Evolutionary conservation across 1,284 basidiomycete species (phyloP).

Genomic region (Ceratobasidium sp.): DNA sequence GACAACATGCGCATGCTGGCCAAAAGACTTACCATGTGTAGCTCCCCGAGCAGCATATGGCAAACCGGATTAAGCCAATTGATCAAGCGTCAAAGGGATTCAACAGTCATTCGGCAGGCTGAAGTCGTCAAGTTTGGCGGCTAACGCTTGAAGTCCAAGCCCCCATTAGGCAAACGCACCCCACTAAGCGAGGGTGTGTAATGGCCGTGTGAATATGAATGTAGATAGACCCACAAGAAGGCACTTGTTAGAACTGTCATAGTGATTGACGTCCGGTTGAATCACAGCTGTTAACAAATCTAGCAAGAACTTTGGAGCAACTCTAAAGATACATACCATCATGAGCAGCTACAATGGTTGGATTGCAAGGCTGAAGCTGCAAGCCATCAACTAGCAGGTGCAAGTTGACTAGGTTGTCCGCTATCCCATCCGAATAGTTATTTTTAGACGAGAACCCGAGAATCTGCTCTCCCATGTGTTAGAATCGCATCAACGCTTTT

Average conservation of each 20-base stretch:
- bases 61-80: not conserved
- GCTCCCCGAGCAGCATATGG: too few relatives aligned
- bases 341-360: constrained; percentile 37
- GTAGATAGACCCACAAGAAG: not conserved
- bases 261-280: constrained; percentile 41
- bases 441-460: constrained; percentile 29
- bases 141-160: constrained; percentile 16
- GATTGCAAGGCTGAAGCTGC: constrained; percentile 41
- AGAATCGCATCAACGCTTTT: too few relatives aligned
- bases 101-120: constrained; percentile 32
- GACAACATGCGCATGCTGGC: not conserved
- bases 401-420: not conserved
- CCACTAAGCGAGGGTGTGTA: not conserved
- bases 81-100: not conserved
- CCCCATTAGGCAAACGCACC: constrained; percentile 37
- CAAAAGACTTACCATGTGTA: not conserved
- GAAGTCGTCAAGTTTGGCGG: constrained; percentile 21
- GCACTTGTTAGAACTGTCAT: constrained; percentile 41
- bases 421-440: not conserved
- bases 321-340: constrained; percentile 16
- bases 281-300: constrained; percentile 27
- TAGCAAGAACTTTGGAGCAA: too few relatives aligned
- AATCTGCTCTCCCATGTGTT: constrained; percentile 1
- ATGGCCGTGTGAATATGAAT: not conserved
- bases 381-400: constrained; percentile 38